A percentile compares a stretch with the other conserved stretches of the same genome.
Conservation (phyloP, 2,329 filamentous ascomycete genomes). For the Bipolaris cookei region DNA sequence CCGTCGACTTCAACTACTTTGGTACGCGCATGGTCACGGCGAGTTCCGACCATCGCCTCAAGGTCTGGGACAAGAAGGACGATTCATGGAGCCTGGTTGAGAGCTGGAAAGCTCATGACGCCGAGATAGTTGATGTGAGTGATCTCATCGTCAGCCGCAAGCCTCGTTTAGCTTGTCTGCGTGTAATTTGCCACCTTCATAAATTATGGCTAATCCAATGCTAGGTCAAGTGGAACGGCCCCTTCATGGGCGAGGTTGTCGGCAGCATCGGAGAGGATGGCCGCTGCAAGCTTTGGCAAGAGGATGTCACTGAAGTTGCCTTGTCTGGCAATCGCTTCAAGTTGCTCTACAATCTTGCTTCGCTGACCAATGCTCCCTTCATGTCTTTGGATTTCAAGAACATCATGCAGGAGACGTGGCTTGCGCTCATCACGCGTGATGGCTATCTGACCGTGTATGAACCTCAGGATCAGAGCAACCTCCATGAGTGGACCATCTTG, state of each 20-base stretch:
- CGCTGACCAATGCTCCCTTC: constrained; percentile 72
- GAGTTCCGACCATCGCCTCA: constrained; percentile 89
- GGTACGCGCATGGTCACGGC: constrained; percentile 90
- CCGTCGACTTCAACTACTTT: constrained; percentile 89
- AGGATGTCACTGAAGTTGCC: constrained; percentile 80
- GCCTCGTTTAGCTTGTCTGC: constrained; percentile 25
- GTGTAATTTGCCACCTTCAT: constrained; percentile 26
- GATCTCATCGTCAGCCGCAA: constrained; percentile 24
- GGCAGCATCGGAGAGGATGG: constrained; percentile 90
- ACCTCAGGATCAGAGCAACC: constrained; percentile 81
- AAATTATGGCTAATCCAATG: constrained; percentile 27
- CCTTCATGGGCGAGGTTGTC: constrained; percentile 85
- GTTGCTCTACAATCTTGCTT: constrained; percentile 65
- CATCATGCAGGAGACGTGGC: constrained; percentile 81
- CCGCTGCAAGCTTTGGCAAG: constrained; percentile 89
- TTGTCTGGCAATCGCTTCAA: constrained; percentile 81
- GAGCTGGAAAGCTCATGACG: constrained; percentile 87
- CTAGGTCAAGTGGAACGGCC: constrained; percentile 91
- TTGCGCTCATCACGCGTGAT: constrained; percentile 83
- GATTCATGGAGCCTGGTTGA: constrained; percentile 81
- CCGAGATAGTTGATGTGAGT: constrained; percentile 84
- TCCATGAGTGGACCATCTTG: constrained; percentile 75
- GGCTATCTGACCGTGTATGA: constrained; percentile 82
- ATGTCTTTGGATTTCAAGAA: constrained; percentile 86
- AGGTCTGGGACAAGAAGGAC: constrained; percentile 84